These are phyloP conservation scores for Aspergillus phoenicis DNA, from an alignment of 2,329 filamentous ascomycete genomes.

Conservation along the genomic window DNA sequence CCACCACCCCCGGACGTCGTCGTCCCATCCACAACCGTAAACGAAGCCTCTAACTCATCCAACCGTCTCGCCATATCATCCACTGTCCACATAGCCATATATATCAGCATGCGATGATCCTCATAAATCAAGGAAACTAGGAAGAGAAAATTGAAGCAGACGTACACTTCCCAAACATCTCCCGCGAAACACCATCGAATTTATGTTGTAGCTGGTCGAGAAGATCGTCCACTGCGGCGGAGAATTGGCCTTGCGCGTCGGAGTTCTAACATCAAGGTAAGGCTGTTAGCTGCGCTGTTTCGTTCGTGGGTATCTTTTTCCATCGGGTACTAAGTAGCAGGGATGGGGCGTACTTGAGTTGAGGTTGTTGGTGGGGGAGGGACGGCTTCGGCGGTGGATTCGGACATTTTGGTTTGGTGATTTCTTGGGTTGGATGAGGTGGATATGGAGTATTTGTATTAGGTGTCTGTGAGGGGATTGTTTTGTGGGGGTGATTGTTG, in stretches of 20 bases:
- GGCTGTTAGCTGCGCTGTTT: not conserved
- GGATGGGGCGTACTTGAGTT: not conserved
- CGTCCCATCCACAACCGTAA: slow-evolving; percentile 56
- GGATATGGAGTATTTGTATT: too few relatives aligned
- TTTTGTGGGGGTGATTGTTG: too few relatives aligned
- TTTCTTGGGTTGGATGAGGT: not conserved
- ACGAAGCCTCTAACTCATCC: slow-evolving; percentile 76
- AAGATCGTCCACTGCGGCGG: slow-evolving; percentile 80
- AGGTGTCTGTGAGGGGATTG: too few relatives aligned
- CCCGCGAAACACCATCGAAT: slow-evolving; percentile 79
- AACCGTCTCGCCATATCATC: slow-evolving; percentile 89
- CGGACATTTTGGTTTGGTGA: not conserved
- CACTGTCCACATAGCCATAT: slow-evolving; percentile 58
- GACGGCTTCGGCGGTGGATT: not conserved
- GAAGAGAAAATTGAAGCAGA: too few relatives aligned
- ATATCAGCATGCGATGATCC: too few relatives aligned
- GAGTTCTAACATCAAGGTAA: slow-evolving; percentile 22
- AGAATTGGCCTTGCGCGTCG: slow-evolving; percentile 58
- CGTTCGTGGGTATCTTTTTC: too few relatives aligned
- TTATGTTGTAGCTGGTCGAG: slow-evolving; percentile 82
- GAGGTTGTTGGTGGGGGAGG: not conserved
- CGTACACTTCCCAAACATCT: slow-evolving; percentile 87
- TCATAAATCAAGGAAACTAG: too few relatives aligned
- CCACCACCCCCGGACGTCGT: slow-evolving; percentile 22
- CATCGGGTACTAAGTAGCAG: not conserved